These are phyloP conservation scores for Leavenworthia alabamica DNA, from an alignment of 345 rosid species.

Conservation along the genomic window DNA sequence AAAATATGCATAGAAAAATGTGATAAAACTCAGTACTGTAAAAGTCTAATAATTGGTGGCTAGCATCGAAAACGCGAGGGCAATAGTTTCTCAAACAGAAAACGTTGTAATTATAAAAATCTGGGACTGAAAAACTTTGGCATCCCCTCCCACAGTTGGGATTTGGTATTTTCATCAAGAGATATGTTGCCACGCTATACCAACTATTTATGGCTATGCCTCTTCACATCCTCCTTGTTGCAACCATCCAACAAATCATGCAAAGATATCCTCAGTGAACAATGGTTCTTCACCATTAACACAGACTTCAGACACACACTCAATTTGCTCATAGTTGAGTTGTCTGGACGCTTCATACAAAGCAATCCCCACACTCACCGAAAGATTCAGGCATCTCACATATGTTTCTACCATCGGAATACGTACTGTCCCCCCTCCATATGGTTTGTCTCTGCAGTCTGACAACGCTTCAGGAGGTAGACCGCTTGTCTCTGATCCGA, in stretches of 20 bases:
- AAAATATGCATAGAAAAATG: too few species aligned
- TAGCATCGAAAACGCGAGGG: background rate
- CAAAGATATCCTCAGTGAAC: slow-evolving; percentile 61
- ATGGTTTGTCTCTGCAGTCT: slow-evolving; percentile 53
- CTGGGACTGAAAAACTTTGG: too few species aligned
- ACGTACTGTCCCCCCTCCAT: slow-evolving; percentile 70
- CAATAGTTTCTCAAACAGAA: background rate
- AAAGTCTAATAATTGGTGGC: background rate
- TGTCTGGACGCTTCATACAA: slow-evolving; percentile 89
- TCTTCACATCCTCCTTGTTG: background rate
- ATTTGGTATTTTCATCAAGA: background rate
- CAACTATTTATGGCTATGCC: background rate
- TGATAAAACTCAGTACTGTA: background rate
- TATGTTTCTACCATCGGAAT: slow-evolving; percentile 93
- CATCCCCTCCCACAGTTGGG: background rate
- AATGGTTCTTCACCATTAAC: slow-evolving; percentile 31
- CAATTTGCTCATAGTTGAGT: slow-evolving; percentile 67
- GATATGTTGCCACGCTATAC: background rate
- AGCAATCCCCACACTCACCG: slow-evolving; percentile 88
- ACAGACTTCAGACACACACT: slow-evolving; percentile 31
- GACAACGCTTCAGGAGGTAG: slow-evolving; percentile 69
- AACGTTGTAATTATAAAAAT: background rate
- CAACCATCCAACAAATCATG: slow-evolving; percentile 26
- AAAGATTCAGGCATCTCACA: slow-evolving; percentile 85
- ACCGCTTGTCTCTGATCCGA: slow-evolving; percentile 86